A percentile compares a stretch with the other conserved stretches of the same genome.
Conservation (phyloP, 345 rosid genomes). For the Mercurialis annua region DNA sequence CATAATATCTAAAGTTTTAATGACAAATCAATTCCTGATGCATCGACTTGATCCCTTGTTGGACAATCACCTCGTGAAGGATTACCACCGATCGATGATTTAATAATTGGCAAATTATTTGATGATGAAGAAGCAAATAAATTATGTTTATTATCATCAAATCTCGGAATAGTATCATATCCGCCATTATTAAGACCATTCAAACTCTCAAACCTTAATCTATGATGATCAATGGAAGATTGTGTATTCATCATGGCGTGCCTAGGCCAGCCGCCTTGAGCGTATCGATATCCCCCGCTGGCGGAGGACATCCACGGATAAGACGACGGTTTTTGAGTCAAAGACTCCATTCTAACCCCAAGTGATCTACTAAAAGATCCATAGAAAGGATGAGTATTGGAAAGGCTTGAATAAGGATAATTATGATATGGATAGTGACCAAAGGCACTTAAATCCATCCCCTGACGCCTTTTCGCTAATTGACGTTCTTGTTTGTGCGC, state of each 20-base stretch:
- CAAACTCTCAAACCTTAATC: constrained; percentile 8
- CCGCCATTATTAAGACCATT: constrained; percentile 4
- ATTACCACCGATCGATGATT: neutral
- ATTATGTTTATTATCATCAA: neutral
- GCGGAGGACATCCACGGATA: constrained; percentile 16
- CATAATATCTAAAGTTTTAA: constrained; percentile 16
- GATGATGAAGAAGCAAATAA: neutral
- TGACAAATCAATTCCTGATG: constrained; percentile 20
- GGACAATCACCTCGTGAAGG: neutral
- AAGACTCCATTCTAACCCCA: constrained; percentile 23
- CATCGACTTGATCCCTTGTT: constrained; percentile 7
- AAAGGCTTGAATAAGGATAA: constrained; percentile 17
- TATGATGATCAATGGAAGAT: constrained; percentile 13
- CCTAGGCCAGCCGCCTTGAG: constrained; percentile 6
- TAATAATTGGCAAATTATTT: neutral
- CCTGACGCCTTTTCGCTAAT: constrained; percentile 49
- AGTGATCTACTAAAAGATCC: constrained; percentile 30
- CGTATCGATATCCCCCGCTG: neutral
- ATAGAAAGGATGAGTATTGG: constrained; percentile 12
- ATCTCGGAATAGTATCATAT: constrained; percentile 1
- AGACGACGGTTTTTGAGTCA: constrained; percentile 26
- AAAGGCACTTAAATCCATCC: constrained; percentile 14
- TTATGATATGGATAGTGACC: constrained; percentile 17
- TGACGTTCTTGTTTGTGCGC: constrained; percentile 73
- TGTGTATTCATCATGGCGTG: neutral